Percentiles rank a stretch among this genome's conserved stretches.
Conservation (phyloP, 164 flowering plant species). For the Stephania yunnanensis region DNA sequence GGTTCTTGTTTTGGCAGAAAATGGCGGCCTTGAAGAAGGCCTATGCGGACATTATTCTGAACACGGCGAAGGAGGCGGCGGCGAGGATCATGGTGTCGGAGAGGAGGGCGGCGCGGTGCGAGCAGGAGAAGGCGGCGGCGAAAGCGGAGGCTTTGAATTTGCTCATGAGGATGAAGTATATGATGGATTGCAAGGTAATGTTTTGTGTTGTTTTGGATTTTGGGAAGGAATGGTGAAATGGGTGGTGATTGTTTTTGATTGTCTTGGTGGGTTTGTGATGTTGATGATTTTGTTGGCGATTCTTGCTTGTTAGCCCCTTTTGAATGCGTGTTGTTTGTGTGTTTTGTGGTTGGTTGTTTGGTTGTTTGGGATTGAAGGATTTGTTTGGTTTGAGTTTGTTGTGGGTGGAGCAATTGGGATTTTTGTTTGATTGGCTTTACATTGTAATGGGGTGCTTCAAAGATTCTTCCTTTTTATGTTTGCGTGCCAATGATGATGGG, state of each 20-base stretch:
- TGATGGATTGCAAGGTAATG: conserved; percentile 66
- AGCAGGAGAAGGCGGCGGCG: conserved; percentile 42
- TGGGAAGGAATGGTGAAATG: conserved; percentile 7
- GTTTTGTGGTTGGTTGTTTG: background rate
- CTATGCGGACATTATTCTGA: conserved; percentile 74
- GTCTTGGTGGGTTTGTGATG: background rate
- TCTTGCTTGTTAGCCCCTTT: background rate
- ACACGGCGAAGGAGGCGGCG: conserved; percentile 84
- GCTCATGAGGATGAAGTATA: conserved; percentile 59
- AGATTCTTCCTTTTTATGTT: background rate
- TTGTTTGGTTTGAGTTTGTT: background rate
- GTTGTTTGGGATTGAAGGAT: background rate
- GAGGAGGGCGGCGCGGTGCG: conserved; percentile 46
- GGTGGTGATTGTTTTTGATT: background rate
- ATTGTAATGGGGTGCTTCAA: conserved; percentile 1
- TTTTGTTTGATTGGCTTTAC: background rate
- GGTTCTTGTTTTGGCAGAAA: conserved; percentile 33
- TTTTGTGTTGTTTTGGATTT: conserved; percentile 3
- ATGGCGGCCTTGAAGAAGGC: conserved; percentile 73
- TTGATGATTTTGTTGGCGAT: background rate
- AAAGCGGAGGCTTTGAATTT: conserved; percentile 66
- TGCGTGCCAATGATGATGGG: background rate
- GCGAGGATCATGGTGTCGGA: conserved; percentile 67
- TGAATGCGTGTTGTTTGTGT: background rate
- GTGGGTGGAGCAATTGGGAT: background rate